Evolutionary conservation across 1,284 basidiomycete genomes (phyloP).

Genomic region (Ganoderma leucocontextum): DNA sequence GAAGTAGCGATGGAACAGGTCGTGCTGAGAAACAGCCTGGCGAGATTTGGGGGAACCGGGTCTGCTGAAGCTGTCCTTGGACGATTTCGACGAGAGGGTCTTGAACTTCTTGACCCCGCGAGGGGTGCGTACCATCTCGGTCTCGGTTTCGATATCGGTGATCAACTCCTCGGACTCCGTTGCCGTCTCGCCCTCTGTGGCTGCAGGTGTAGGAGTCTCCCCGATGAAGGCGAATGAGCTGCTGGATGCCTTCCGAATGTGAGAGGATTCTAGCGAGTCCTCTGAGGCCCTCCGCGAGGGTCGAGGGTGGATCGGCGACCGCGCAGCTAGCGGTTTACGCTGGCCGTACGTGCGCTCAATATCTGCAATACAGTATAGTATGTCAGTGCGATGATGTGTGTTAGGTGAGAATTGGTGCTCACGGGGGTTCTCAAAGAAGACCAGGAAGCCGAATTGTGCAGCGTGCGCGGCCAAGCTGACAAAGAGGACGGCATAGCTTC

Average conservation of each 20-base stretch:
- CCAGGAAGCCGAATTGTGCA: constrained; percentile 94
- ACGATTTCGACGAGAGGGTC: constrained; percentile 18
- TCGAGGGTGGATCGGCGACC: constrained; percentile 65
- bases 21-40: constrained; percentile 73
- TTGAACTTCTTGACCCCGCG: constrained; percentile 3
- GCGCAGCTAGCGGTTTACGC: constrained; percentile 85
- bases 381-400: neutral
- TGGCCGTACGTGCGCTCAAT: constrained; percentile 93
- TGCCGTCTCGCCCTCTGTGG: constrained; percentile 77
- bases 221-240: constrained; percentile 33
- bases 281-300: constrained; percentile 25
- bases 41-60: constrained; percentile 28
- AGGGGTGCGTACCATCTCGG: constrained; percentile 37
- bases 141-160: constrained; percentile 72
- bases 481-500: constrained; percentile 92
- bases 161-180: constrained; percentile 70
- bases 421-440: constrained; percentile 99
- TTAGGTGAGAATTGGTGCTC: constrained; percentile 42
- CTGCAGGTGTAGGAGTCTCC: constrained; percentile 63
- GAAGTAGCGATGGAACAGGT: constrained; percentile 92
- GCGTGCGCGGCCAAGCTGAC: constrained; percentile 93
- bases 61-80: constrained; percentile 16
- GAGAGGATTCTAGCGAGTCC: constrained; percentile 22
- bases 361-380: constrained; percentile 57
- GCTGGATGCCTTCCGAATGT: constrained; percentile 32